phyloP scores from a whole-genome alignment of 2,329 filamentous ascomycete genomes.

The Beauveria caledonica region DNA sequence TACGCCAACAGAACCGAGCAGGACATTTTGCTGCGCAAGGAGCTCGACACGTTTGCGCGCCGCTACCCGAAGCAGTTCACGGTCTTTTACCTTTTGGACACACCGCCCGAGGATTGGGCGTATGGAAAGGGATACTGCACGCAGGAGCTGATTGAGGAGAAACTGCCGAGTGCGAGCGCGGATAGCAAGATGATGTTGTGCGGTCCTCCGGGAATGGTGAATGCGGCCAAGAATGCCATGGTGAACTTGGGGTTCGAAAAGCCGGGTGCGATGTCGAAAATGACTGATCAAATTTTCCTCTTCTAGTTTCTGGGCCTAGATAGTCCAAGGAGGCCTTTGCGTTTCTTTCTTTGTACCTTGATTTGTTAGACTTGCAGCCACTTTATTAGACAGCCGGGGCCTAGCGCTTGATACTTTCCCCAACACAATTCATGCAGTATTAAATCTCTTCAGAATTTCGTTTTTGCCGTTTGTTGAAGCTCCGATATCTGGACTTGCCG shows the following conservation, averaged over 20 bases:
- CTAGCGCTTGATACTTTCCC: background rate
- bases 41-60: slow-evolving; percentile 46
- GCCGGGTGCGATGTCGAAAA: slow-evolving; percentile 41
- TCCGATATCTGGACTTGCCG: background rate
- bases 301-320: slow-evolving; percentile 28
- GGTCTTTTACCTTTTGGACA: slow-evolving; percentile 47
- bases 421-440: no score
- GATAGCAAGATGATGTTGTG: slow-evolving; percentile 26
- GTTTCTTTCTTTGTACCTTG: background rate
- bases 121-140: slow-evolving; percentile 43
- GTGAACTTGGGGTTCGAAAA: slow-evolving; percentile 41
- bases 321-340: background rate
- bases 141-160: slow-evolving; percentile 38
- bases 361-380: background rate
- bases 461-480: no score
- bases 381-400: background rate
- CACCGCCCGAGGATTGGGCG: slow-evolving; percentile 37
- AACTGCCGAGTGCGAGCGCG: slow-evolving; percentile 39
- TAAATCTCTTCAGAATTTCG: no score
- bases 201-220: slow-evolving; percentile 53
- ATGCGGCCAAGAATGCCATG: slow-evolving; percentile 44
- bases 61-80: slow-evolving; percentile 45
- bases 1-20: slow-evolving; percentile 51
- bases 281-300: slow-evolving; percentile 46
- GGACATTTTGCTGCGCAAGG: slow-evolving; percentile 49